Conservation (phyloP, 768 basidiomycete species). For the Sarcodon aspratus region DNA sequence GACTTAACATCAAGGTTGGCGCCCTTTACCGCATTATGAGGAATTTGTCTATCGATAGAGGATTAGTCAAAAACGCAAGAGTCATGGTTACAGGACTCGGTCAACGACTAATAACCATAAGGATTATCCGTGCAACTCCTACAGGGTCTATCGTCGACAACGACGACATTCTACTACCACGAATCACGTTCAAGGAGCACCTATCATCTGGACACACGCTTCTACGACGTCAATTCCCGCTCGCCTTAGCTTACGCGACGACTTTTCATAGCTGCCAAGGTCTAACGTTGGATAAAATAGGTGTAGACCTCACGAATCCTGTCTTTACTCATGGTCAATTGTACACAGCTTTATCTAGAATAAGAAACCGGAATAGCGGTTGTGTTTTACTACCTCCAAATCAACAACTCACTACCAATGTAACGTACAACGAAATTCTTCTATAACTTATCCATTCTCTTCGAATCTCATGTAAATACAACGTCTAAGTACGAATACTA, state of each 20-base stretch:
- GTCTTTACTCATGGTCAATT: slow-evolving; percentile 29
- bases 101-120: slow-evolving; percentile 10
- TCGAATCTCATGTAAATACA: too few species aligned
- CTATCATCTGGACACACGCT: slow-evolving; percentile 20
- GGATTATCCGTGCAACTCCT: slow-evolving; percentile 11
- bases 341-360: slow-evolving; percentile 19
- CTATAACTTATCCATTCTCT: too few species aligned
- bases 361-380: slow-evolving; percentile 15
- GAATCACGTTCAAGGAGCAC: slow-evolving; percentile 13
- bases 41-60: slow-evolving; percentile 24
- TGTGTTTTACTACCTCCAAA: too few species aligned
- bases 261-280: slow-evolving; percentile 34
- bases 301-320: slow-evolving; percentile 22
- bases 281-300: slow-evolving; percentile 24
- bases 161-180: slow-evolving; percentile 16
- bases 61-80: slow-evolving; percentile 28
- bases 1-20: slow-evolving; percentile 19
- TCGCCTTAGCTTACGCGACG: slow-evolving; percentile 26
- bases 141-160: slow-evolving; percentile 6
- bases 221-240: slow-evolving; percentile 22
- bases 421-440: neutral
- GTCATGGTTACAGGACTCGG: slow-evolving; percentile 21
- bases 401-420: neutral
- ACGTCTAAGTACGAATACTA: too few species aligned
- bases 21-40: slow-evolving; percentile 22